Evolutionary conservation across 768 basidiomycete genomes (phyloP), one percentile per base, ranked within the genome.

Genomic region (Suillus placidus): DNA sequence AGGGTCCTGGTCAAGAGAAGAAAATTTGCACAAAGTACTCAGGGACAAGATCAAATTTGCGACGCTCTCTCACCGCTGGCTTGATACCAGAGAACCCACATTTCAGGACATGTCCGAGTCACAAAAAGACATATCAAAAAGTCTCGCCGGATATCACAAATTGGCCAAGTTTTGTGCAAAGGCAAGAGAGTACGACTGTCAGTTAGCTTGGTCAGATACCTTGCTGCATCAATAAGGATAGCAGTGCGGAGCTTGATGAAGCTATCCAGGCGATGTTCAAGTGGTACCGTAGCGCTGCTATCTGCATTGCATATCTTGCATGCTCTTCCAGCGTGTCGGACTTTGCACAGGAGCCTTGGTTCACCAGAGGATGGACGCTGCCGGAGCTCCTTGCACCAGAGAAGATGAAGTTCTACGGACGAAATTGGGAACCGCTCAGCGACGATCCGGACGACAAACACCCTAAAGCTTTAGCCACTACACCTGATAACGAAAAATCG

Each of bases 241-340:
- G 72, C 63, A 76, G 75, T 26, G 68, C 73, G 12, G 74, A 76
- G 54, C 64, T 76, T n/a, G 72, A 73, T 30, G 75, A 75, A 45
- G 72, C 73, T 42, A 74, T 76, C 55, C 70, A 68, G 6, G 71
- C 74, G 1, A 76, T 76, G 74, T 76, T 73, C 58, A 47, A 64
- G 9, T 75, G 73, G 75, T 75, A 75, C 51, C 66, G 64, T 2
- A 65, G 64, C 10, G 67, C 75, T 20, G 47, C 68, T 5, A 62
- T 75, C 12, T 75, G 74, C 56, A 63, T 73, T 60, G 70, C 68
- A 13, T 69, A 74, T 61, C 62, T 76, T 3, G 64, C 70, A 14
- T 10, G 64, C 37, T 64, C 71, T 20, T 58, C 20, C 30, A 37
- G 67, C 23, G 34, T 66, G 16, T 49, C 45, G 6, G 68, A 71